phyloP scores from a whole-genome alignment of 1,139 yeast species.

The Trichomonascaceae sp. region DNA sequence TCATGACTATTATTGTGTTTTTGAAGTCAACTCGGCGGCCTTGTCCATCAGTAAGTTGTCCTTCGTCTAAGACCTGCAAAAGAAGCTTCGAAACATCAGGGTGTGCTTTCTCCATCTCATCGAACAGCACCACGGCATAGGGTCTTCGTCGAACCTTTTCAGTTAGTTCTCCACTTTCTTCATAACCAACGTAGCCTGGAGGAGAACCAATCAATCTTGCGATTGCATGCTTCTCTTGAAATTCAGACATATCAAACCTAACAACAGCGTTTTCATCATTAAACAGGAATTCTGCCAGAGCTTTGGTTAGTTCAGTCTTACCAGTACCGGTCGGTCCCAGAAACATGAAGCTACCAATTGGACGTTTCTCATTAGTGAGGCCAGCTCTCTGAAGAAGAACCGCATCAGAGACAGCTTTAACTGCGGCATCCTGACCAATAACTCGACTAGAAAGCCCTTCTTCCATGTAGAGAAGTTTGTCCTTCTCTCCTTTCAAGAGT shows the following conservation, averaged over 20 bases:
- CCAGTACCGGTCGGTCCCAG: constrained; percentile 98
- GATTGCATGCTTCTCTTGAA: constrained; percentile 88
- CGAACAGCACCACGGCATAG: constrained; percentile 84
- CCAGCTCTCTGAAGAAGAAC: constrained; percentile 97
- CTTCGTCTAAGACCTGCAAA: constrained; percentile 91
- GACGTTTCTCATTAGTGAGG: constrained; percentile 84
- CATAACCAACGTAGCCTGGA: constrained; percentile 96
- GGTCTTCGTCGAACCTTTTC: constrained; percentile 96
- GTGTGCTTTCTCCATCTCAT: constrained; percentile 96
- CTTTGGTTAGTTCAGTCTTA: constrained; percentile 89
- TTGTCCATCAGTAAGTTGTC: constrained; percentile 87
- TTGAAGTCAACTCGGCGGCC: constrained; percentile 92
- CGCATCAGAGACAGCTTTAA: constrained; percentile 83
- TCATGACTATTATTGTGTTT: constrained; percentile 93
- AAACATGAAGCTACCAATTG: constrained; percentile 93
- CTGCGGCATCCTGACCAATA: constrained; percentile 94
- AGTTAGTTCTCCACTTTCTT: constrained; percentile 86
- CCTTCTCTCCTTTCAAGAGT: constrained; percentile 90
- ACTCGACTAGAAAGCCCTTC: constrained; percentile 66
- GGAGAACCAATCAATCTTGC: constrained; percentile 94
- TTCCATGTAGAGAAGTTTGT: constrained; percentile 84
- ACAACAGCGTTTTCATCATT: constrained; percentile 82
- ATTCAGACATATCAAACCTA: constrained; percentile 95
- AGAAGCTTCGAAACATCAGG: constrained; percentile 84
- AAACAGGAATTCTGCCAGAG: constrained; percentile 84